phyloP scores from a whole-genome alignment of 140 eudicot genomes.

The Erigeron philadelphicus region DNA sequence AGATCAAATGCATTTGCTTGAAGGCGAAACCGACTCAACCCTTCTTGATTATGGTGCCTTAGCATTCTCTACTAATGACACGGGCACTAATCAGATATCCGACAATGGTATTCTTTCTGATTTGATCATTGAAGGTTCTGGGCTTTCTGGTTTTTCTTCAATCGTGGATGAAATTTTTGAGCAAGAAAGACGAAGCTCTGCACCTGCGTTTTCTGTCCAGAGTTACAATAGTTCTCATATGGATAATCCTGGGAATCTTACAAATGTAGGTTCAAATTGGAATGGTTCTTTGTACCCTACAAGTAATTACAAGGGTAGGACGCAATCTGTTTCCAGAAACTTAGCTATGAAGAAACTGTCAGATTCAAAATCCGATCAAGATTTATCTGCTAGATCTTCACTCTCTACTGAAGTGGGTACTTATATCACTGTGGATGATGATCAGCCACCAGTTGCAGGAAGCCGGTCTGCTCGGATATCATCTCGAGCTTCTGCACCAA shows the following conservation, averaged over 20 bases:
- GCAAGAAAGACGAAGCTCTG: constrained; percentile 68
- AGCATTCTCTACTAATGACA: constrained; percentile 32
- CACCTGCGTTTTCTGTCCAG: constrained; percentile 39
- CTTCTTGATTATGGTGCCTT: constrained; percentile 47
- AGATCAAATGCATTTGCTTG: constrained; percentile 61
- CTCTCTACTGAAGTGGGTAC: constrained; percentile 59
- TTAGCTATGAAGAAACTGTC: constrained; percentile 41
- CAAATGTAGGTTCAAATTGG: constrained; percentile 33
- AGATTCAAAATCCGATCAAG: constrained; percentile 83
- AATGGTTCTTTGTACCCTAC: constrained; percentile 36
- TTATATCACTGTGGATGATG: constrained; percentile 42
- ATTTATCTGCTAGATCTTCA: constrained; percentile 64
- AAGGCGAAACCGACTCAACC: constrained; percentile 62
- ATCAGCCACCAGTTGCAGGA: constrained; percentile 39
- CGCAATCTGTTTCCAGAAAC: constrained; percentile 54
- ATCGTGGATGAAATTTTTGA: constrained; percentile 90
- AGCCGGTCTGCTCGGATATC: constrained; percentile 40
- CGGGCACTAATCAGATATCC: constrained; percentile 40
- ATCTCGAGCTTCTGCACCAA: constrained; percentile 40
- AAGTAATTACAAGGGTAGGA: constrained; percentile 45
- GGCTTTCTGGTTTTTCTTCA: constrained; percentile 66
- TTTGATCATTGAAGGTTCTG: constrained; percentile 43
- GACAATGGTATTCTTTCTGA: constrained; percentile 51
- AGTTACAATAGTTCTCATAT: constrained; percentile 34
- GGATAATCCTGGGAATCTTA: constrained; percentile 26